These are phyloP conservation scores for Acidomyces sp. DNA, from an alignment of 495 filamentous ascomycete species.

Conservation along the genomic window DNA sequence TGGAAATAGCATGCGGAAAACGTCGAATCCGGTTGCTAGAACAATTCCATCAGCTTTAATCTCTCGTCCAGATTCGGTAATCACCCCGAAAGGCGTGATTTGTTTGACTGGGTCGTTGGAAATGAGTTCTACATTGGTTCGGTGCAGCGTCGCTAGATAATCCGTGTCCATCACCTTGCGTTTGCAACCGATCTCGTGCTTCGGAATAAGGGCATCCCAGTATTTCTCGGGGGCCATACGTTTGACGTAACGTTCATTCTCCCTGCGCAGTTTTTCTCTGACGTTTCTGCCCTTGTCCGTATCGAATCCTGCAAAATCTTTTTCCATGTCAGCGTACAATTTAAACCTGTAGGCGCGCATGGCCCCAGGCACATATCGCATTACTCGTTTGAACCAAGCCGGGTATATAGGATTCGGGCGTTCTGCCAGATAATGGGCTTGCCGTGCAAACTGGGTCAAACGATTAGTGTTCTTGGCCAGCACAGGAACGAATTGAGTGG, in stretches of 20 bases:
- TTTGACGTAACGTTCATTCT: slow-evolving; percentile 23
- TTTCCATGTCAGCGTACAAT: slow-evolving; percentile 24
- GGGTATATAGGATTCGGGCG: slow-evolving; percentile 21
- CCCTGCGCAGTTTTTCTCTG: slow-evolving; percentile 15
- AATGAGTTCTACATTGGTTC: slow-evolving; percentile 22
- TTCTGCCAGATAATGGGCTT: slow-evolving; percentile 24
- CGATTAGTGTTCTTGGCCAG: slow-evolving; percentile 16
- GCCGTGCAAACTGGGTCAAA: slow-evolving; percentile 24
- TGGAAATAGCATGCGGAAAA: slow-evolving; percentile 24
- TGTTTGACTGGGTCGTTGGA: slow-evolving; percentile 20
- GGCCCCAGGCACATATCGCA: slow-evolving; percentile 23
- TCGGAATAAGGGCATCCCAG: slow-evolving; percentile 23
- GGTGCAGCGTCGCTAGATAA: slow-evolving; percentile 22
- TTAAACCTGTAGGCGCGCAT: slow-evolving; percentile 24
- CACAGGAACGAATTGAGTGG: slow-evolving; percentile 27
- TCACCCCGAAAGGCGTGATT: slow-evolving; percentile 18
- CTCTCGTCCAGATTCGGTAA: slow-evolving; percentile 16
- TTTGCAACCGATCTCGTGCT: slow-evolving; percentile 25
- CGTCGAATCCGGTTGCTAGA: slow-evolving; percentile 24
- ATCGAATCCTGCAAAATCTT: slow-evolving; percentile 23
- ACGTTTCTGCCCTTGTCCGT: slow-evolving; percentile 17
- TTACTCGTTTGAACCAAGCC: slow-evolving; percentile 19
- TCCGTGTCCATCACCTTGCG: slow-evolving; percentile 25
- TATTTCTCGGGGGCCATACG: slow-evolving; percentile 23
- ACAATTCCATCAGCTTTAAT: slow-evolving; percentile 26